phyloP scores from a whole-genome alignment of 331 rosid genomes.

The Spiraea crenata region DNA sequence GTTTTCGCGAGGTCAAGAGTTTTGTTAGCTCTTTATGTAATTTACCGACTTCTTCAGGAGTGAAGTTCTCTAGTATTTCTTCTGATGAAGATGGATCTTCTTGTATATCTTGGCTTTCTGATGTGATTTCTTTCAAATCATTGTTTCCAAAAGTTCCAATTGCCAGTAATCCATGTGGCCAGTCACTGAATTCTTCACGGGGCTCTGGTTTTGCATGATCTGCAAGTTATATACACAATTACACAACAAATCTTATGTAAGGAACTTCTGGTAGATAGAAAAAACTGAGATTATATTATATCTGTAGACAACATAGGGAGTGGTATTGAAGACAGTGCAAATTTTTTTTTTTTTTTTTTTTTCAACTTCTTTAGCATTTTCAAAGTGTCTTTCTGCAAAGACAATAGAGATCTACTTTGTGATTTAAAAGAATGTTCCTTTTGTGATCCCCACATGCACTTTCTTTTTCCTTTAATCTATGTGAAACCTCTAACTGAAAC shows the following conservation, averaged over 20 bases:
- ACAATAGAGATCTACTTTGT: conserved; percentile 5
- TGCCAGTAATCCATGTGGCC: conserved; percentile 90
- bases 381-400: not conserved
- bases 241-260: not conserved
- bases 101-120: conserved; percentile 31
- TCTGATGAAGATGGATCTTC: conserved; percentile 64
- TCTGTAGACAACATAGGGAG: too few species aligned
- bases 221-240: conserved; percentile 19
- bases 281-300: too few species aligned
- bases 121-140: conserved; percentile 41
- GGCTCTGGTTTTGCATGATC: conserved; percentile 72
- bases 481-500: not conserved
- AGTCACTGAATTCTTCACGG: conserved; percentile 87
- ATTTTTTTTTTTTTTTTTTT: not conserved
- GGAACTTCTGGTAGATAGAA: too few species aligned
- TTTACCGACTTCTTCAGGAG: conserved; percentile 91
- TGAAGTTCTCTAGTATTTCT: conserved; percentile 59
- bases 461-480: conserved; percentile 2
- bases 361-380: not conserved
- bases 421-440: not conserved
- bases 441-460: conserved; percentile 5
- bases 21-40: conserved; percentile 75
- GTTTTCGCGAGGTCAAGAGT: conserved; percentile 57
- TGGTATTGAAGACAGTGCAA: not conserved
- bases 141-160: conserved; percentile 93